Conservation (phyloP, 2,329 filamentous ascomycete genomes). For the Diaporthe sp. region DNA sequence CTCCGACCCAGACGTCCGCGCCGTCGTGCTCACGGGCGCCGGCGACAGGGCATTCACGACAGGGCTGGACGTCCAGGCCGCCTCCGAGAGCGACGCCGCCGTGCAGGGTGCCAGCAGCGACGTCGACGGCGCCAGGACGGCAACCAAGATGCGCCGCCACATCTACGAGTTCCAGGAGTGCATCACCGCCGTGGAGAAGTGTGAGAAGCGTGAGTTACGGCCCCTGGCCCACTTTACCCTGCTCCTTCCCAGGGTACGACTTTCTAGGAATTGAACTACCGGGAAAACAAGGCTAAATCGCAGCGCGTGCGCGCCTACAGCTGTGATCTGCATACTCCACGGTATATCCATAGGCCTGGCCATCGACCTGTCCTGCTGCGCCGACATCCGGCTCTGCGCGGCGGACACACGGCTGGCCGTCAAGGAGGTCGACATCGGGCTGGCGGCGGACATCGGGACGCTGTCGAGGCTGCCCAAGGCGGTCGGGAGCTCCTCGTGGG, state of each 20-base stretch:
- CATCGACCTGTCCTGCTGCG: slow-evolving; percentile 79
- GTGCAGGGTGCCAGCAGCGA: slow-evolving; percentile 51
- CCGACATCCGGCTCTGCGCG: slow-evolving; percentile 78
- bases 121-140: slow-evolving; percentile 75
- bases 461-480: slow-evolving; percentile 80
- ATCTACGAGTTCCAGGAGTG: slow-evolving; percentile 86
- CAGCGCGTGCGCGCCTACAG: slow-evolving; percentile 54
- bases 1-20: slow-evolving; percentile 78
- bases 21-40: slow-evolving; percentile 83
- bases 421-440: slow-evolving; percentile 86
- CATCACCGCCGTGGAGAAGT: slow-evolving; percentile 83
- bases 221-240: not conserved
- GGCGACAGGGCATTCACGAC: slow-evolving; percentile 88
- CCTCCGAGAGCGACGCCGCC: slow-evolving; percentile 64
- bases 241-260: not conserved
- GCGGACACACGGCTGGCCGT: slow-evolving; percentile 75
- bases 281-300: not conserved
- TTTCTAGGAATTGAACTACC: not conserved
- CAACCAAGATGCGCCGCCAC: slow-evolving; percentile 73
- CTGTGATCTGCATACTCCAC: slow-evolving; percentile 86
- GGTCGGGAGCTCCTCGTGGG: slow-evolving; percentile 79
- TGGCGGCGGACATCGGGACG: slow-evolving; percentile 85
- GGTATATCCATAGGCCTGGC: slow-evolving; percentile 83
- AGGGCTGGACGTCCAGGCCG: slow-evolving; percentile 85
- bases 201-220: slow-evolving; percentile 81